Base-by-base conservation (phyloP, 768 basidiomycete species). In the Rhodotorula graminis region DNA sequence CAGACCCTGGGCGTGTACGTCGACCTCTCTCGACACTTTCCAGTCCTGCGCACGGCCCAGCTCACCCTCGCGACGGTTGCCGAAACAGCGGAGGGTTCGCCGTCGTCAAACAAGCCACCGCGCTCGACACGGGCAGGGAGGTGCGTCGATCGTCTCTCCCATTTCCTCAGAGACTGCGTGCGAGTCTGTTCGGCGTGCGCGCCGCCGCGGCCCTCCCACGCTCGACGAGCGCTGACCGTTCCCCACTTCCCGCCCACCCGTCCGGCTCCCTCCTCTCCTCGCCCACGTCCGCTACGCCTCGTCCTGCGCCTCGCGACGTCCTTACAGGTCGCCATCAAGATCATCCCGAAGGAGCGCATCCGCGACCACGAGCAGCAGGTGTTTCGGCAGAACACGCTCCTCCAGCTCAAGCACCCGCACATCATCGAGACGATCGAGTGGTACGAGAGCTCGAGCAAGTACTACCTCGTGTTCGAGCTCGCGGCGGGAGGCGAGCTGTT, bases 401-500 rank as follows among this genome's bases (percentile, higher is more conserved):
- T 64, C 7, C 57, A 33, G 42, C 61, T 70, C 50, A 67, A 65
- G 31, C 74, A 72, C 52, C 64, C 61, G 0, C 67, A 75, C 58
- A 64, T 75, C 31, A 71, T 75, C 49, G 59, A 66, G 29, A 52
- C 65, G 18, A n/a, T 62, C 46, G 46, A 71, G 33, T 75, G 74
- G 74, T 75, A 71, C 61, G 74, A 75, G 49, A 50, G 47, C 49
- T 64, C 68, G 63, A 63, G 59, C 50, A 46, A 63, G 55, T 71
- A 65, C 76, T 97, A 96, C 82, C 85, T 98, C 71, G 95, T 98
- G 88, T 88, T 98, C 76, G 96, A 99, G 80, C 97, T 96, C 79
- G 95, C 94, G 0, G 93, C 90, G 55, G 92, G 93, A 75, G 95
- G 96, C 37, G 96, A 99, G 81, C 85, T 99, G 61, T 98, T 97